These are phyloP conservation scores for Grosmannia serpens DNA, from an alignment of 2,329 filamentous ascomycete species.

Conservation along the genomic window DNA sequence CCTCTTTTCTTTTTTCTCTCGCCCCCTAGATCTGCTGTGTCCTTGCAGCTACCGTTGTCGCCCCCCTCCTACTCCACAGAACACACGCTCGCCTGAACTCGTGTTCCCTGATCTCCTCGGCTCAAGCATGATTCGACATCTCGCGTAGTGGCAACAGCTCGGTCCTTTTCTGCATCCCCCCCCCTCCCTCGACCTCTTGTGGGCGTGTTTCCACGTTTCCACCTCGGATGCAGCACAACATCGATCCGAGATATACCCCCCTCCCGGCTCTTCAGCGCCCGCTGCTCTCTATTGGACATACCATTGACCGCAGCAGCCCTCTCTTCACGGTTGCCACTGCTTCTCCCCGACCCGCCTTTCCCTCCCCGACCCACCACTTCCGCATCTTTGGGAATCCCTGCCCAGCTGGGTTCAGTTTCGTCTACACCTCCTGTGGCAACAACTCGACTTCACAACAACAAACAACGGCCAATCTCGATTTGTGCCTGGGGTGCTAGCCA, in stretches of 20 bases:
- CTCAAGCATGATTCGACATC: constrained; percentile 9
- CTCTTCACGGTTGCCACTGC: neutral
- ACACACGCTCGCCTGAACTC: neutral
- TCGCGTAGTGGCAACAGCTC: constrained; percentile 6
- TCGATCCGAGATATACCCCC: neutral
- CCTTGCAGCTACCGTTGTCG: neutral
- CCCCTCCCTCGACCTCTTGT: neutral
- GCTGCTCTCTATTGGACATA: neutral
- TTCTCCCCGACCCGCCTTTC: too few species aligned
- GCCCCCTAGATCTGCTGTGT: neutral
- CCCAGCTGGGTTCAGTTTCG: neutral
- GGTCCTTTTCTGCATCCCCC: neutral
- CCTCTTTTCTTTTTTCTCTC: neutral
- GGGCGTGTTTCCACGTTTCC: neutral
- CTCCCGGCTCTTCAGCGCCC: neutral
- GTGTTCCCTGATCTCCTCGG: neutral
- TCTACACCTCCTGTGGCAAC: neutral
- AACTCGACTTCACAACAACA: neutral
- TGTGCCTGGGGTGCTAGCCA: neutral
- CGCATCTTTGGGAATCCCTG: neutral
- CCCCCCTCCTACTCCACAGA: neutral
- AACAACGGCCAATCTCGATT: neutral
- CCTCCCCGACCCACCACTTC: neutral
- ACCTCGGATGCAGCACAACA: neutral
- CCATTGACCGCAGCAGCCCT: neutral